A percentile compares a stretch with the other conserved stretches of the same genome.
phyloP scores from a whole-genome alignment of 768 basidiomycete species.

The Sistotremastrum suecicum region DNA sequence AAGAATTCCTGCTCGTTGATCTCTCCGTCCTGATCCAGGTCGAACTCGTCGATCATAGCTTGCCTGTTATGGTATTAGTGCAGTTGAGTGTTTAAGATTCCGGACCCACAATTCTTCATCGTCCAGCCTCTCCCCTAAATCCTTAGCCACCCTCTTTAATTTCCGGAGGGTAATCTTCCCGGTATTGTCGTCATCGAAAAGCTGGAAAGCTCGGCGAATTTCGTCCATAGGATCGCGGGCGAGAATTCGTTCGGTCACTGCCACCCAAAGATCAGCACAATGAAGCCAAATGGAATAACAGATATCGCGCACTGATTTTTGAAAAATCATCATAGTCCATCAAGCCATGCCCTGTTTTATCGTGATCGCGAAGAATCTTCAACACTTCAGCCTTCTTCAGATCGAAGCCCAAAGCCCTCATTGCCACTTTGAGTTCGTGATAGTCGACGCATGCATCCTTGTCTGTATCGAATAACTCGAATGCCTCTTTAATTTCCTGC shows the following conservation, averaged over 20 bases:
- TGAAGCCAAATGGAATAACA: not conserved
- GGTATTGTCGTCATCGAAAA: conserved; percentile 93
- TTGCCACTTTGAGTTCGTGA: conserved; percentile 97
- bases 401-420: conserved; percentile 96
- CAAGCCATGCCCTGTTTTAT: conserved; percentile 65
- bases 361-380: conserved; percentile 84
- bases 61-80: conserved; percentile 40
- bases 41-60: conserved; percentile 99
- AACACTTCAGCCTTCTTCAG: conserved; percentile 97
- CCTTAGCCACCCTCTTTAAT: conserved; percentile 85
- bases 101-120: conserved; percentile 87
- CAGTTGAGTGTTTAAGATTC: conserved; percentile 7
- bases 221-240: conserved; percentile 95
- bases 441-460: conserved; percentile 95
- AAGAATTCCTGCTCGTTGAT: conserved; percentile 96
- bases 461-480: conserved; percentile 98
- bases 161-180: conserved; percentile 90
- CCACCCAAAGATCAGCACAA: conserved; percentile 10
- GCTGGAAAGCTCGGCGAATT: conserved; percentile 86
- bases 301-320: conserved; percentile 70
- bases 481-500: conserved; percentile 96
- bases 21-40: conserved; percentile 95
- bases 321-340: conserved; percentile 93
- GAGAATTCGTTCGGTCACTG: conserved; percentile 91
- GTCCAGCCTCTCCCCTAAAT: conserved; percentile 88